Conservation (phyloP, 2,329 filamentous ascomycete species). For the Tolypocladium paradoxum region DNA sequence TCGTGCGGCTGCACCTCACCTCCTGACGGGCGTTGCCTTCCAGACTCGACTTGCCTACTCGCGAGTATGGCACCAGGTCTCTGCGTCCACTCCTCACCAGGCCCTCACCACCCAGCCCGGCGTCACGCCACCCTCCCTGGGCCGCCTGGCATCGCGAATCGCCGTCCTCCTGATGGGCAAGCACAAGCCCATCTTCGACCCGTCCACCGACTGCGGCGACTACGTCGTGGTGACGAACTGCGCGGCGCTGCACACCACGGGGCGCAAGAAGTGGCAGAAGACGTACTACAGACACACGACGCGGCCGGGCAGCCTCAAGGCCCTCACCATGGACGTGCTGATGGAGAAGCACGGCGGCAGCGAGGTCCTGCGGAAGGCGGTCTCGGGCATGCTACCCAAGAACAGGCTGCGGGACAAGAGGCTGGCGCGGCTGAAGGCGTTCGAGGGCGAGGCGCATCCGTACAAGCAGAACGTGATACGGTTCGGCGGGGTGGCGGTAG, state of each 20-base stretch:
- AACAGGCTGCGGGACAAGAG: conserved; percentile 84
- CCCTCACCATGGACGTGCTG: conserved; percentile 89
- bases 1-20: background rate
- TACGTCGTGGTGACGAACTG: conserved; percentile 94
- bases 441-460: conserved; percentile 85
- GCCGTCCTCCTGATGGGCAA: conserved; percentile 91
- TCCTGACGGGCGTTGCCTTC: background rate
- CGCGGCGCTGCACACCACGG: conserved; percentile 75
- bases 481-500: conserved; percentile 51
- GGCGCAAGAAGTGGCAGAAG: conserved; percentile 89
- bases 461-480: conserved; percentile 80
- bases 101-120: conserved; percentile 45
- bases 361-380: conserved; percentile 83
- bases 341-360: conserved; percentile 90
- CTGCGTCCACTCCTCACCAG: conserved; percentile 55
- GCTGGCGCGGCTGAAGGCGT: conserved; percentile 82
- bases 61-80: conserved; percentile 84
- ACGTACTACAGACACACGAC: conserved; percentile 93
- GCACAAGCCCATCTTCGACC: conserved; percentile 96
- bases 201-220: conserved; percentile 96
- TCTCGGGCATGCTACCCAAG: conserved; percentile 96
- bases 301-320: conserved; percentile 72
- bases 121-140: conserved; percentile 66
- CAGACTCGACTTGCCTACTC: conserved; percentile 96
- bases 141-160: conserved; percentile 79